Conservation (phyloP, 2,329 filamentous ascomycete species). For the Cladosporium sp. region DNA sequence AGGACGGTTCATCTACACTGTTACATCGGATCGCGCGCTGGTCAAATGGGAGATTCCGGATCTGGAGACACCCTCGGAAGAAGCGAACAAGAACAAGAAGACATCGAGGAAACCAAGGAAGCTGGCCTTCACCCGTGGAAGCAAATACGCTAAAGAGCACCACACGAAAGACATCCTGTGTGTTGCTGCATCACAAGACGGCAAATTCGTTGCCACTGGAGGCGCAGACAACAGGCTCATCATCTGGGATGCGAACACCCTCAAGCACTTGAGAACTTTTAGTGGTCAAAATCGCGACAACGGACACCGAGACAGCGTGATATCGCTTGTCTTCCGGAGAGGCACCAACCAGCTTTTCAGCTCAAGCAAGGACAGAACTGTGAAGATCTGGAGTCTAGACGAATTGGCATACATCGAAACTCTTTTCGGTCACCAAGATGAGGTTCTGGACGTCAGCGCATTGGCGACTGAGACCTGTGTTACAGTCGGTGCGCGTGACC, state of each 20-base stretch:
- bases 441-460: slow-evolving; percentile 80
- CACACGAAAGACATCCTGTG: slow-evolving; percentile 79
- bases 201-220: slow-evolving; percentile 87
- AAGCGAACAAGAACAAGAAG: slow-evolving; percentile 34
- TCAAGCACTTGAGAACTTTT: slow-evolving; percentile 80
- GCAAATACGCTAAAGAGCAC: slow-evolving; percentile 63
- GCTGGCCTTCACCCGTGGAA: slow-evolving; percentile 63
- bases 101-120: slow-evolving; percentile 54
- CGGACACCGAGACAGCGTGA: slow-evolving; percentile 78
- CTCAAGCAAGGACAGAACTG: slow-evolving; percentile 83
- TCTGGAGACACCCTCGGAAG: slow-evolving; percentile 11
- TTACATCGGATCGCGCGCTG: slow-evolving; percentile 78
- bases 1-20: slow-evolving; percentile 81
- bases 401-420: slow-evolving; percentile 94
- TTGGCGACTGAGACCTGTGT: slow-evolving; percentile 85
- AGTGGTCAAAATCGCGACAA: slow-evolving; percentile 75
- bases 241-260: slow-evolving; percentile 78
- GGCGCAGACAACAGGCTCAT: slow-evolving; percentile 82
- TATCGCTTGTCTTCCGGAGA: slow-evolving; percentile 75
- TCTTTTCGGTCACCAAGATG: slow-evolving; percentile 92
- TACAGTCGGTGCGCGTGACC: slow-evolving; percentile 85
- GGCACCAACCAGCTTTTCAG: slow-evolving; percentile 84
- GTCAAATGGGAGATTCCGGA: slow-evolving; percentile 87
- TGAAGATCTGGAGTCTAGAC: slow-evolving; percentile 93
- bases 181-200: slow-evolving; percentile 84